Conservation (phyloP, 345 rosid species). For the Brassica nigra region DNA sequence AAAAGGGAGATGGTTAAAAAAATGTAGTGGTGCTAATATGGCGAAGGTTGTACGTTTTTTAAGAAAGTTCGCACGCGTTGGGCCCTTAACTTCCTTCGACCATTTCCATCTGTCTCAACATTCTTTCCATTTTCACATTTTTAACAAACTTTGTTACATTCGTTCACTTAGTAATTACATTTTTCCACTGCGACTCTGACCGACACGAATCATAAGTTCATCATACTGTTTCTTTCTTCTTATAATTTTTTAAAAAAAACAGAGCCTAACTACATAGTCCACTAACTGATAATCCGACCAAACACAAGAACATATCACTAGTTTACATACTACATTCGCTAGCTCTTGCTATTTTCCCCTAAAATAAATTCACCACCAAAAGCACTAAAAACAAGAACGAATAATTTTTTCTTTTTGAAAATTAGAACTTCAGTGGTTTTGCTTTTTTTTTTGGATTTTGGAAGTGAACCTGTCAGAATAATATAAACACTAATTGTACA, state of each 20-base stretch:
- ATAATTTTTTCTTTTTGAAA: constrained; percentile 15
- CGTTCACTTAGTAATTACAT: neutral
- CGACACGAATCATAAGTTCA: neutral
- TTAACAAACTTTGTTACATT: neutral
- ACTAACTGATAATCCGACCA: constrained; percentile 7
- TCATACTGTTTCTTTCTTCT: neutral
- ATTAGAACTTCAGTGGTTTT: constrained; percentile 25
- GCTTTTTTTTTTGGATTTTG: neutral
- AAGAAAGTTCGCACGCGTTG: constrained; percentile 20
- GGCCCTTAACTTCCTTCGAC: constrained; percentile 3
- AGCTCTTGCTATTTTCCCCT: neutral
- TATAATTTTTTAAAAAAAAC: neutral
- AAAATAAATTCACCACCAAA: neutral
- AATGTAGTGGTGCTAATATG: neutral
- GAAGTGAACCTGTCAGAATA: constrained; percentile 28
- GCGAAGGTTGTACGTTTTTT: constrained; percentile 2
- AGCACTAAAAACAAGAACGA: constrained; percentile 31
- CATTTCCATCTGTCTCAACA: constrained; percentile 1
- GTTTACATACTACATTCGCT: neutral
- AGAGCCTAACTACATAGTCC: neutral
- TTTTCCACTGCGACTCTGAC: neutral
- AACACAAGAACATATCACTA: neutral
- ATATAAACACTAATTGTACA: constrained; percentile 45
- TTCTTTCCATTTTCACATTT: neutral
- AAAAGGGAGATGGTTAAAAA: neutral